Percentiles rank a stretch among this genome's conserved stretches.
These are phyloP conservation scores for Candolleomyces eurysporus DNA, from an alignment of 768 basidiomycete species.

Conservation along the genomic window DNA sequence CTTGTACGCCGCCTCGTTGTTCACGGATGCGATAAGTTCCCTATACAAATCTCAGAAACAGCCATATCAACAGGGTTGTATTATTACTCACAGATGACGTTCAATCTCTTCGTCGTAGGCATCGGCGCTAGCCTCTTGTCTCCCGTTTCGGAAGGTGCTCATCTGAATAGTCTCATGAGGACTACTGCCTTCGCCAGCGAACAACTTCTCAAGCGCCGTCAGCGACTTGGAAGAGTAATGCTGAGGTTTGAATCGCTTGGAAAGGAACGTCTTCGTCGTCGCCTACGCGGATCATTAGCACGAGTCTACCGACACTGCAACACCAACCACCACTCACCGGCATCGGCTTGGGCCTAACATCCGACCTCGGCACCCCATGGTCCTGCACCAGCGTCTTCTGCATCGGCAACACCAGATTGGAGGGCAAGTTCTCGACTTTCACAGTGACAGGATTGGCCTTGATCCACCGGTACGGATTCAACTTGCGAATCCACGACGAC, in stretches of 20 bases:
- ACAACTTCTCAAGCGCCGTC: slow-evolving; percentile 60
- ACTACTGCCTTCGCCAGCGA: slow-evolving; percentile 49
- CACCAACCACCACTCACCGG: slow-evolving; percentile 10
- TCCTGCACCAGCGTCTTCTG: slow-evolving; percentile 72
- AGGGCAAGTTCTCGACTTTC: slow-evolving; percentile 68
- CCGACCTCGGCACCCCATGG: slow-evolving; percentile 36
- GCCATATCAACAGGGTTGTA: neutral
- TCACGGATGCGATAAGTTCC: slow-evolving; percentile 65
- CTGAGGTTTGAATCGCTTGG: slow-evolving; percentile 31
- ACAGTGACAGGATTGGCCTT: slow-evolving; percentile 70
- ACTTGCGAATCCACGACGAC: slow-evolving; percentile 63
- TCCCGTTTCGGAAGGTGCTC: slow-evolving; percentile 47
- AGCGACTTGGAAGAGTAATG: slow-evolving; percentile 60
- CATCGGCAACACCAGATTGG: slow-evolving; percentile 75
- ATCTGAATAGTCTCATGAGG: slow-evolving; percentile 55
- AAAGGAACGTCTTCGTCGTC: slow-evolving; percentile 24
- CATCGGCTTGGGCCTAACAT: slow-evolving; percentile 13
- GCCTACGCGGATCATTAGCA: neutral
- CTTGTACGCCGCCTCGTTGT: slow-evolving; percentile 44
- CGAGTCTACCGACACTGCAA: slow-evolving; percentile 27
- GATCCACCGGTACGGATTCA: slow-evolving; percentile 90
- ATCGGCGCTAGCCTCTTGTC: slow-evolving; percentile 28
- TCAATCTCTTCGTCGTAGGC: slow-evolving; percentile 64
- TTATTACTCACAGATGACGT: slow-evolving; percentile 57
- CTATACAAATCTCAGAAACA: slow-evolving; percentile 31